Evolutionary conservation across 257 asterid genomes (phyloP).

Genomic region (Fraxinus americana): DNA sequence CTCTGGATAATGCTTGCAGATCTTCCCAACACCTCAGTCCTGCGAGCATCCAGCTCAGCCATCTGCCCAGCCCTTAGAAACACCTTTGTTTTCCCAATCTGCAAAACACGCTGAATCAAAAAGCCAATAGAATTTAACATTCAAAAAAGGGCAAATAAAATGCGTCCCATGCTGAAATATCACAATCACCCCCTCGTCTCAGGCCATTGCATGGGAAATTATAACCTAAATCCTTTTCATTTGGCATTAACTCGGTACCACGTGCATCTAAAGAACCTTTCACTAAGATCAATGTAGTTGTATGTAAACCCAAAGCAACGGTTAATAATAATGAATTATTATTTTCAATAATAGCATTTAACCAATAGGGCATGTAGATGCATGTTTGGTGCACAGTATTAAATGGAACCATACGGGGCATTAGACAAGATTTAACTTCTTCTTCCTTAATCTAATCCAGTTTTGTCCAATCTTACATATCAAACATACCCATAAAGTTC

Average conservation of each 20-base stretch:
- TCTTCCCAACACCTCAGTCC: slow-evolving; percentile 92
- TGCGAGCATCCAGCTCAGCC: slow-evolving; percentile 97
- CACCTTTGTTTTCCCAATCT: slow-evolving; percentile 98
- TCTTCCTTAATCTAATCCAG: not conserved
- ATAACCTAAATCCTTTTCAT: not conserved
- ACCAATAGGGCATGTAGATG: slow-evolving; percentile 11
- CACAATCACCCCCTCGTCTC: not conserved
- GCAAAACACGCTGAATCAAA: slow-evolving; percentile 39
- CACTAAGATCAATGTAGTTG: not conserved
- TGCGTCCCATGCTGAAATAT: not conserved
- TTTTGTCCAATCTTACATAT: not conserved
- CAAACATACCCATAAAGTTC: not conserved
- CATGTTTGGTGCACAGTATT: not conserved
- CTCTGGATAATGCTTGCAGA: slow-evolving; percentile 97
- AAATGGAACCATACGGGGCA: not conserved
- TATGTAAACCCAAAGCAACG: not conserved
- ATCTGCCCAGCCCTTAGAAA: slow-evolving; percentile 98
- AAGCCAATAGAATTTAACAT: not conserved
- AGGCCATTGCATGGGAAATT: not conserved
- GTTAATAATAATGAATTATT: slow-evolving; percentile 21
- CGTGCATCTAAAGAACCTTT: not conserved
- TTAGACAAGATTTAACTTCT: not conserved
- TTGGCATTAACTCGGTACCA: not conserved
- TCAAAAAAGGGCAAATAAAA: not conserved
- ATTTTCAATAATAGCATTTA: slow-evolving; percentile 18